These are phyloP conservation scores for Inga laurina DNA, from an alignment of 306 rosid species.

Conservation along the genomic window DNA sequence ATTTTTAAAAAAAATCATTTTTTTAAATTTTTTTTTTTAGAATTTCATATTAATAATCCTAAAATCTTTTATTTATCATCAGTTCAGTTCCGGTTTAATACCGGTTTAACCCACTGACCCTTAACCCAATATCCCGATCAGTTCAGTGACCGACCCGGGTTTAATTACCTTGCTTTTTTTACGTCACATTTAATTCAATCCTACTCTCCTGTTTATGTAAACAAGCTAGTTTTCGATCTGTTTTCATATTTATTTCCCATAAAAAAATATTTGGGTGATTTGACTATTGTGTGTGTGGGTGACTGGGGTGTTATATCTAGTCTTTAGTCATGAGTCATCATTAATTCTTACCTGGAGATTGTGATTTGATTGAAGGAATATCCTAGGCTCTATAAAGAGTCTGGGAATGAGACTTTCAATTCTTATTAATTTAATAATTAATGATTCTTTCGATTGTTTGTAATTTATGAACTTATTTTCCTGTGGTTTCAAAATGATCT, in stretches of 20 bases:
- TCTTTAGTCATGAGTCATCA: not conserved
- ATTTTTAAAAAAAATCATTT: no score
- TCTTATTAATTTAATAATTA: not conserved
- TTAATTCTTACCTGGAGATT: not conserved
- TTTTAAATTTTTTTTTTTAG: no score
- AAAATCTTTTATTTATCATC: no score
- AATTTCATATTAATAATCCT: no score
- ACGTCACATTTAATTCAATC: not conserved
- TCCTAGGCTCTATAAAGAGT: not conserved
- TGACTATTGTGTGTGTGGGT: not conserved
- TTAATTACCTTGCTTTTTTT: no score
- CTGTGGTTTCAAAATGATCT: not conserved
- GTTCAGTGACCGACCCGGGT: no score
- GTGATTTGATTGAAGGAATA: not conserved
- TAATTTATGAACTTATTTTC: not conserved
- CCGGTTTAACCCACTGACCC: no score
- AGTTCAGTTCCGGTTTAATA: no score
- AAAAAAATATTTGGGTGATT: not conserved
- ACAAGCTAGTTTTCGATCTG: no score
- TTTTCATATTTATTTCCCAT: no score
- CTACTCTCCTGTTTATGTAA: no score
- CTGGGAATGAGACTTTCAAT: not conserved
- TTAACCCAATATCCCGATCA: no score
- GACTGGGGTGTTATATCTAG: not conserved
- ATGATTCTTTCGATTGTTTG: not conserved